Base-by-base conservation (phyloP, 768 basidiomycete species). In the Phylloporus sp. region DNA sequence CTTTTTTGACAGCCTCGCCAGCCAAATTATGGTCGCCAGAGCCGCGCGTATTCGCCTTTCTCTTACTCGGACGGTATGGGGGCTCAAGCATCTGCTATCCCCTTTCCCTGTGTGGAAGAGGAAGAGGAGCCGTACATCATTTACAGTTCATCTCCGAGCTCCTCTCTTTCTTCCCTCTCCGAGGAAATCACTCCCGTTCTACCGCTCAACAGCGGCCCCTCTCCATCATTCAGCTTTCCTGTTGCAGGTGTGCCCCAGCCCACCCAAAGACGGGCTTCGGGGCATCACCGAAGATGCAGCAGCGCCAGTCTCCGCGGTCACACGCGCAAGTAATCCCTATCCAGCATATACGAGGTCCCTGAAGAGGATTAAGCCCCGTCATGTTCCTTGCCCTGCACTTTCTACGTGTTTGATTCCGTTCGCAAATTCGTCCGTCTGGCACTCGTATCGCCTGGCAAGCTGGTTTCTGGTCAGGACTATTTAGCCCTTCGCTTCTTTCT, bases 91-190 rank as follows among this genome's bases (percentile, higher is more conserved):
- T 62, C 66, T 20, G 44, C 45, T 39, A 24, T 70, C 12, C 62
- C 66, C 16, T 64, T 63, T 15, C 69, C 62, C 18, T 57, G 50
- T 10, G 50, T 54, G 15, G 67, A 63, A 28, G 66, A 67, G n/a
- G 59, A 64, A 23, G 66, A 69, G 28, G 67, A 69, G 13, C 67
- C 67, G 9, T 69, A 69, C 36, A 38, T 69, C 49, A 69, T 69
- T 7, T 69, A 69, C 35, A 69, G 69, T 49, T 65, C 67, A 16
- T 69, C 67, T 35, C 67, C 67, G 10, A 65, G 50, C 4, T 67
- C 67, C 0, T 69, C 65, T 24, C 55, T 70, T 3, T 70, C 67
- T 5, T 67, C 67, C 7, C 65, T 67, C 32, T 59, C 67, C 36
- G 65, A 70, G 32, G 67, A 69, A 32, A 35, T 58, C 23, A 63